A percentile compares a stretch with the other conserved stretches of the same genome.
Conservation (phyloP, 2,329 filamentous ascomycete species). For the Aspergillus alliaceus region DNA sequence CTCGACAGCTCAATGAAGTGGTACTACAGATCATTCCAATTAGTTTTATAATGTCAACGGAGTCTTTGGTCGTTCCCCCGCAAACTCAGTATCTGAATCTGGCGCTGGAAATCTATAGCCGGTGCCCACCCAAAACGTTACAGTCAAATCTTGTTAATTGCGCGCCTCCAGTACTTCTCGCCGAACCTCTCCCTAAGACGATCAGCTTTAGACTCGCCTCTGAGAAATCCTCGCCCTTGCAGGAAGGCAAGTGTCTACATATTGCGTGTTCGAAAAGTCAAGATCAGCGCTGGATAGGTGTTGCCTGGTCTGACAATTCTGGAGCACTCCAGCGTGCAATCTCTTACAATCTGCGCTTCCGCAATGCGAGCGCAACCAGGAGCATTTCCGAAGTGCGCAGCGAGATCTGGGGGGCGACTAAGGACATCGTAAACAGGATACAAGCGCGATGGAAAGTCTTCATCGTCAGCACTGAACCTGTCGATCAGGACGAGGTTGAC, state of each 20-base stretch:
- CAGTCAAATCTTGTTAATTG: constrained; percentile 43
- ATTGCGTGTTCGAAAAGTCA: constrained; percentile 58
- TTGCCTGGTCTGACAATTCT: constrained; percentile 59
- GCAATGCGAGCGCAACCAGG: constrained; percentile 30
- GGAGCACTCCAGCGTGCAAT: constrained; percentile 55
- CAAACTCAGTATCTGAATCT: constrained; percentile 50
- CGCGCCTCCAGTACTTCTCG: constrained; percentile 56
- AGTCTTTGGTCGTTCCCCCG: constrained; percentile 53
- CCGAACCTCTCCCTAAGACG: constrained; percentile 51
- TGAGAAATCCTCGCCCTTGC: constrained; percentile 55
- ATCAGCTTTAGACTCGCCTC: constrained; percentile 57
- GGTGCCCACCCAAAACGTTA: constrained; percentile 50
- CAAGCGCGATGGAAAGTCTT: constrained; percentile 58
- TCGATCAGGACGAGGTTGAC: constrained; percentile 54
- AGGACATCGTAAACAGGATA: constrained; percentile 54
- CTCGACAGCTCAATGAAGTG: constrained; percentile 46
- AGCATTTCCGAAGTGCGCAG: constrained; percentile 51
- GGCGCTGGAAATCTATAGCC: constrained; percentile 59
- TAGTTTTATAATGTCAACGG: constrained; percentile 53
- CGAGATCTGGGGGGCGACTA: constrained; percentile 59
- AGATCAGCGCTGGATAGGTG: constrained; percentile 59
- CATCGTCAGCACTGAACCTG: constrained; percentile 53
- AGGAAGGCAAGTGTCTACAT: constrained; percentile 59
- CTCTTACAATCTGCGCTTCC: constrained; percentile 54
- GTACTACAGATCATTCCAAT: constrained; percentile 60